These are phyloP conservation scores for Blepharisma stoltei DNA, from an alignment of 73 alveolate genomes.

Conservation along the genomic window DNA sequence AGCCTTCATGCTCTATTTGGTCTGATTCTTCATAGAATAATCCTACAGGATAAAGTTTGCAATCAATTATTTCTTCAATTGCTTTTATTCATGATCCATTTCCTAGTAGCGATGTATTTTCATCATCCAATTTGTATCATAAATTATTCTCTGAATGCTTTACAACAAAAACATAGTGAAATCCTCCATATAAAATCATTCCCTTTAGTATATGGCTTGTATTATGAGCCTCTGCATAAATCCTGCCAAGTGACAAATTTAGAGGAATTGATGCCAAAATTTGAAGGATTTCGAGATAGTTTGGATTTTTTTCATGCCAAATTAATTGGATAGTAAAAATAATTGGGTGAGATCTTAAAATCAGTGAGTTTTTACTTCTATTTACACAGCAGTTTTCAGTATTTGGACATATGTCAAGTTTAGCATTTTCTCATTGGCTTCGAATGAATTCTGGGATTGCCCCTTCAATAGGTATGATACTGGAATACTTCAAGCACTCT, in stretches of 20 bases:
- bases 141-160: neutral
- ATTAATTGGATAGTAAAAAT: neutral
- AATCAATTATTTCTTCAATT: neutral
- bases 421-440: neutral
- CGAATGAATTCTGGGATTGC: neutral
- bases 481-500: neutral
- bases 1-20: neutral
- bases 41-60: constrained; percentile 18
- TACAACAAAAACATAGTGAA: neutral
- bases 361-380: constrained; percentile 1
- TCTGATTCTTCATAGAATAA: neutral
- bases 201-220: neutral
- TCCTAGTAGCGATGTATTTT: neutral
- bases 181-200: constrained; percentile 18
- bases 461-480: neutral
- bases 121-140: constrained; percentile 19
- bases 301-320: constrained; percentile 4
- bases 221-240: neutral
- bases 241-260: neutral
- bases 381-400: neutral
- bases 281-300: neutral
- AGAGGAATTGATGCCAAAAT: neutral
- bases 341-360: neutral
- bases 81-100: neutral
- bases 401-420: neutral